phyloP scores from a whole-genome alignment of 225 moss, liverwort and hornwort genomes.

The Anthoceros angustus region DNA sequence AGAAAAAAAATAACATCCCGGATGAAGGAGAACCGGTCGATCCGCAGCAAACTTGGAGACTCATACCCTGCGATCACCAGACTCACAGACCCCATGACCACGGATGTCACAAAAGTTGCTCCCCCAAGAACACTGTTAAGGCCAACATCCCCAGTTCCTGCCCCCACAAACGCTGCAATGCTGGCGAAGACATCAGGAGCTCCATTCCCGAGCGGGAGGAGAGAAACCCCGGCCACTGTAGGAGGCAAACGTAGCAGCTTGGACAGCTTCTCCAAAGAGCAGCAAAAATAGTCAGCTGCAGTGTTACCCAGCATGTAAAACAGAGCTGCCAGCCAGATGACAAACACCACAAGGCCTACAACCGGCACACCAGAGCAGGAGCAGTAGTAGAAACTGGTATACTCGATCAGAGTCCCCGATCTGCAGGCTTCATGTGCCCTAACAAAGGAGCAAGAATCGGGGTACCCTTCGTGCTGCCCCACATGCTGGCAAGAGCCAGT shows the following conservation, averaged over 20 bases:
- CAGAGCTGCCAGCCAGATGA: conserved; percentile 33
- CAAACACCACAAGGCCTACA: conserved; percentile 21
- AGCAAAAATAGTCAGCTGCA: conserved; percentile 53
- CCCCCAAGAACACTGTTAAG: conserved; percentile 52
- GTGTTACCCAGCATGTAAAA: conserved; percentile 61
- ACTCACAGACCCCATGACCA: conserved; percentile 47
- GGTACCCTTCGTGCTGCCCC: conserved; percentile 33
- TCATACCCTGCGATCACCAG: conserved; percentile 17
- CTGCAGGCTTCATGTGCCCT: conserved; percentile 41
- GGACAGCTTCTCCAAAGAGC: conserved; percentile 43
- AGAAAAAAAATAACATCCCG: conserved; percentile 84
- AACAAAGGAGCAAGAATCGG: conserved; percentile 40
- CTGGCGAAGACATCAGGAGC: conserved; percentile 58
- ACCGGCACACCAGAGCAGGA: conserved; percentile 19
- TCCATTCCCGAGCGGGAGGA: conserved; percentile 48
- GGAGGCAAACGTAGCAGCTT: conserved; percentile 35
- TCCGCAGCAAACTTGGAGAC: background rate
- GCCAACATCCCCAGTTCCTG: conserved; percentile 37
- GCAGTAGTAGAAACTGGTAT: conserved; percentile 35
- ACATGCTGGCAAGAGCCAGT: conserved; percentile 23
- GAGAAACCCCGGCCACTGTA: conserved; percentile 51
- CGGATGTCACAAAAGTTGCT: conserved; percentile 47
- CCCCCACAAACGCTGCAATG: conserved; percentile 42
- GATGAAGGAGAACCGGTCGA: conserved; percentile 2
- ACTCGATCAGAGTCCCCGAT: conserved; percentile 39